Base-by-base conservation (phyloP, 2,329 filamentous ascomycete genomes). In the Penicillium sp. region DNA sequence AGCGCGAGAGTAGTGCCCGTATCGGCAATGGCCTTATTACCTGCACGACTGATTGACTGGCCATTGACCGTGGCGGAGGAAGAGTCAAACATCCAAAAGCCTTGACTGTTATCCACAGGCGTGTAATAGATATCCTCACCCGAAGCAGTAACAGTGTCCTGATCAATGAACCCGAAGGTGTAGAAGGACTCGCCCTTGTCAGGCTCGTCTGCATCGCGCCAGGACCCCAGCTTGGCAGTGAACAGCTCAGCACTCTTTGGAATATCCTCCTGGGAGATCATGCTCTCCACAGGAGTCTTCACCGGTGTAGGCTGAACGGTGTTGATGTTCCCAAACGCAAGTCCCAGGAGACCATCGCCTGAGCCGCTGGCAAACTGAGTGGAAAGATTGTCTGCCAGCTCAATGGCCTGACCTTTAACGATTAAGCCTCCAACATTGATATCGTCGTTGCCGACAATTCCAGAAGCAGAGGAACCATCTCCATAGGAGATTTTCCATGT, bases 111-210 rank as follows among this genome's bases (percentile, higher is more conserved):
- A 67, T 88, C 81, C 42, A 88, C 68, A 9, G 76, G 71, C 0
- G 80, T 77, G 68, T 83, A 88, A 54, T 73, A 66, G 35, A 84
- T 77, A 1, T 80, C 73, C 51, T 77, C 63, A 28, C 75, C 76
- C 1, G 76, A 76, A 3, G 73, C 71, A 46, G 71, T 74, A 41
- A 86, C 73, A 0, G 79, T 75, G n/a, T 78, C 75, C 54, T 83
- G 62, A 58, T 88, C 84, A 59, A 88, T 84, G 65, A 75, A 85
- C 18, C 85, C 85, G 54, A 88, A 88, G 1, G 85, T 88, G 69
- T 85, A 88, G 71, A 86, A 88, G 0, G 66, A 81, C 50, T 75
- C 66, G 36, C 75, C 73, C 32, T 70, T 61, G 46, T 74, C 67
- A 4, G 59, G 61, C 43, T 72, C 69, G 48, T 71, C 58, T 34